Evolutionary conservation across 2,329 filamentous ascomycete species (phyloP), one percentile per base, ranked within the genome.

Genomic region (Cordyceps farinosa): DNA sequence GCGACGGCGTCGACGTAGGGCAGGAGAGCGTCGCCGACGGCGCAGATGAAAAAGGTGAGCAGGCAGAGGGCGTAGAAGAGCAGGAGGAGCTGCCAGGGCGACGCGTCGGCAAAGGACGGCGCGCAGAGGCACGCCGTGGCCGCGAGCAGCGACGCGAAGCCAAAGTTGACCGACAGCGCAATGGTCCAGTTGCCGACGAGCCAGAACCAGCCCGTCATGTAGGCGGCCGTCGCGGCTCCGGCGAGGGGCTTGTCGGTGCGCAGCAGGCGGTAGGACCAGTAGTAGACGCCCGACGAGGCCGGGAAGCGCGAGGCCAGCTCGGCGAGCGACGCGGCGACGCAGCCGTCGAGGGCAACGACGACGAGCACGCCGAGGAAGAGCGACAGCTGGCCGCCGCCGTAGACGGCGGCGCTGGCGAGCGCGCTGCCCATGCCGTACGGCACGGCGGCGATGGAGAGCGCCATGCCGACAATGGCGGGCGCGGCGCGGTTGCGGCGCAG

Each of bases 121-220:
- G 57, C 11, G 34, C 54, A 63, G 15, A 66, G 50, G 55, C 48
- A 56, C 44, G 64, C 55, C 3, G 61, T 60, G 3, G 64, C 65
- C 2, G 65, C 64, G 44, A 70, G 61, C 5, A 70, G 72, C 70
- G 90, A 86, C 0, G 82, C 88, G 2, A 87, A 87, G 0, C 82
- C 84, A 70, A 91, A 91, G 71, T 89, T 90, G 75, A 91, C 90
- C 45, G 80, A 83, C 22, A 86, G 74, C 0, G 79, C 80, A 22
- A 81, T 78, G 32, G 88, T 90, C 88, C 88, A 91, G 72, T 91
- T 91, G 0, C 89, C 89, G 2, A 91, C 87, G 0, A 91, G 78
- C 0, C 87, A 90, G 61, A 90, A 72, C 88, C 89, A 91, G 15
- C 88, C 88, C 5, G 87, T 88, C 34, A 90, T 84, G 79, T 87